Evolutionary conservation across 2,329 filamentous ascomycete genomes (phyloP), one percentile per base, ranked within the genome.

Genomic region (Cadophora gregata): DNA sequence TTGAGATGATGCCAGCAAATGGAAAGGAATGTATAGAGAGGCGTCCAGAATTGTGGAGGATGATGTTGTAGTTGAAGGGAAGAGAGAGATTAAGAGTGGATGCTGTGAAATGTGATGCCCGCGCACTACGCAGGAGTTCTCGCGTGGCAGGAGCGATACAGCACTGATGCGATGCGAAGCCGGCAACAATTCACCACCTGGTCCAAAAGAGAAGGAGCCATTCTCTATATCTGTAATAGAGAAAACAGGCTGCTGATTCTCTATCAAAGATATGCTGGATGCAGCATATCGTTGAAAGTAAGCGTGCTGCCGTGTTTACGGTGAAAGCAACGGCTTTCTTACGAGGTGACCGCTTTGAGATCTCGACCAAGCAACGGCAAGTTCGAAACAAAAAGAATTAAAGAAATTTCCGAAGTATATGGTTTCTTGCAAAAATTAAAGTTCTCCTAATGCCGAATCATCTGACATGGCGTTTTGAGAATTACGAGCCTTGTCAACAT

Each of bases 31-130:
- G 55, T 58, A 58, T 58, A 36, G 21, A 58, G 55, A 58, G 55
- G 14, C 55, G 55, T 58, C 55, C 55, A 58, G 55, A 58, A 58
- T 58, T 58, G 55, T 58, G 55, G 55, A 58, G 55, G 55, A 38
- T 25, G 55, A 58, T 58, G 55, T 58, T 58, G 25, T 51, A 42
- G 55, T 21, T 58, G n/a, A 33, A 42, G 12, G 55, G 12, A n/a
- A 36, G 36, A 24, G 10, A 58, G 9, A 16, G 21, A 58, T 16
- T n/a, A 6, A 38, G 19, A 16, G 14, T 24, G 25, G 12, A 24
- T 36, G 29, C 19, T 33, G 29, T 24, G 51, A 21, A 19, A 27
- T 19, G 51, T n/a, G 14, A 8, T 21, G 42, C 42, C 19, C 42
- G 16, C 8, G 42, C 42, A 38, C 42, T 21, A 19, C 19, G 19